Conservation (phyloP, 202 grass and related monocot species). For the Schoenoplectus triqueter region DNA sequence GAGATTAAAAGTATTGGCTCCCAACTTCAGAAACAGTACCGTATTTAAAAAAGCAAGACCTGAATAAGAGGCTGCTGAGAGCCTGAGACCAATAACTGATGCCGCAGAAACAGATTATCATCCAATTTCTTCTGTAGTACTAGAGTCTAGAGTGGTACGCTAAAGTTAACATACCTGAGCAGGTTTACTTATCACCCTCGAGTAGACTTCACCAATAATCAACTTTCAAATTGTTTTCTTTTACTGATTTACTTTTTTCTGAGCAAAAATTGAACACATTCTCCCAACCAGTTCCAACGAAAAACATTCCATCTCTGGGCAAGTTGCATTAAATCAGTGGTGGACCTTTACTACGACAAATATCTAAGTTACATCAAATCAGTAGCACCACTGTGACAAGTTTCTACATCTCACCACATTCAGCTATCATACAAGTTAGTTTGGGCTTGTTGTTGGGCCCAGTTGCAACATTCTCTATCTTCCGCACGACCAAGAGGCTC, state of each 20-base stretch:
- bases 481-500: constrained; percentile 72
- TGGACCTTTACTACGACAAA: neutral
- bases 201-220: neutral
- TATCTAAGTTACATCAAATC: constrained; percentile 20
- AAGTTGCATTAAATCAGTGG: neutral
- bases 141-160: no score
- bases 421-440: constrained; percentile 72
- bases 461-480: constrained; percentile 96
- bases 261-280: constrained; percentile 1
- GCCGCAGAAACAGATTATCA: neutral
- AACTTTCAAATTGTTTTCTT: neutral
- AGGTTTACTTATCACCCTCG: no score
- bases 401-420: constrained; percentile 91
- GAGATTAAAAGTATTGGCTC: neutral
- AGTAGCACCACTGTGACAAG: neutral
- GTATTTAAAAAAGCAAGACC: neutral
- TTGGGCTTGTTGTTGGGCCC: constrained; percentile 93
- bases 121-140: neutral
- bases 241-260: neutral
- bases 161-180: no score
- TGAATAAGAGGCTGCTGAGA: neutral
- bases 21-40: neutral
- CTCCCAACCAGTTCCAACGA: neutral
- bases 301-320: neutral
- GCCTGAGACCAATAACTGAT: neutral